Evolutionary conservation across 1,139 yeast species (phyloP), one percentile per base, ranked within the genome.

Genomic region (Kodamaea ohmeri): DNA sequence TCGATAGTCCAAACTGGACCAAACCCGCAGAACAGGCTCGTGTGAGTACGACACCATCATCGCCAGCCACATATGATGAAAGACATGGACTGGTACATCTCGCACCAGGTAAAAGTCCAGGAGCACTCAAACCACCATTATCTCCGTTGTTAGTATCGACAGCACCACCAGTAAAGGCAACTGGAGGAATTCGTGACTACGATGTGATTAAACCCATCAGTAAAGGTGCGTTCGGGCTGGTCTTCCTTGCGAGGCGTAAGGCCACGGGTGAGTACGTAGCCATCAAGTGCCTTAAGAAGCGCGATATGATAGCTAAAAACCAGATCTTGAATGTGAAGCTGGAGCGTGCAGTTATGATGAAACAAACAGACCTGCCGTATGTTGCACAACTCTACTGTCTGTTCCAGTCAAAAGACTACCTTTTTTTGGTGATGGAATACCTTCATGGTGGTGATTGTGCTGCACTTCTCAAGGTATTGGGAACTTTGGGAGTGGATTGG

Each of bases 171-270:
- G 56, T 58, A 34, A 78, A 73, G 50, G 71, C 82, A 0, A 52
- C 75, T 1, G 92, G 95, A 1, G 82, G 88, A 2, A 89, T 90
- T 20, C 78, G 76, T 45, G 98, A 94, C 59, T 94, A 89, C 57
- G 96, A 88, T 50, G 80, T 92, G 25, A 68, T 94, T 41, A 89
- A 89, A 55, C 96, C 98, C 0, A 89, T 94, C 38, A 86, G 96
- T 55, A 87, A 88, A 55, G 99, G 99, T 22, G 98, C 99, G 0
- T 94, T 90, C 68, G 98, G 98, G 0, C 84, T 95, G 28, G 99
- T 94, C 1, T 92, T 82, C 56, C 67, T 94, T 13, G 92, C 96
- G 0, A 78, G 83, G 46, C 76, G 94, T 50, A 83, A 80, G 50
- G 61, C 84, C 11, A 92, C 97, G 0, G 97, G 97, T 2, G 98